A percentile compares a stretch with the other conserved stretches of the same genome.
These are phyloP conservation scores for Conidiobolus incongruus DNA, from an alignment of 371 early-diverging fungal species.

Conservation along the genomic window DNA sequence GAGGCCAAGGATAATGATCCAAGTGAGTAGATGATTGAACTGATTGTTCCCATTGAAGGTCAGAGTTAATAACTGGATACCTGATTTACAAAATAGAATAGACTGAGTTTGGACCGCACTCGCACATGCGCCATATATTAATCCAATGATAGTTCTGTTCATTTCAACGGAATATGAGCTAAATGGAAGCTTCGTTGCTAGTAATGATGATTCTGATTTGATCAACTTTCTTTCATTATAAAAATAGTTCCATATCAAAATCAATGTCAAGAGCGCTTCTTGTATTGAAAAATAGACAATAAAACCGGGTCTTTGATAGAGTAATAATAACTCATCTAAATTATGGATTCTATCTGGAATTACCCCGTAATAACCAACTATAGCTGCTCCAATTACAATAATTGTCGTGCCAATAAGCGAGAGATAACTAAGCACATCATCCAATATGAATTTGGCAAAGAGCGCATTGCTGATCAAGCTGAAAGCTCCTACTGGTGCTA, in stretches of 20 bases:
- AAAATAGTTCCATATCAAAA: conserved; percentile 22
- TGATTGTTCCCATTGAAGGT: conserved; percentile 37
- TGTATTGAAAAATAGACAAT: conserved; percentile 40
- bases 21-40: conserved; percentile 38
- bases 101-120: conserved; percentile 56
- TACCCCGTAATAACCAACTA: conserved; percentile 51
- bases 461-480: conserved; percentile 55
- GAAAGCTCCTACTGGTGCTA: conserved; percentile 61
- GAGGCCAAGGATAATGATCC: conserved; percentile 39
- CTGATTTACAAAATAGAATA: conserved; percentile 57
- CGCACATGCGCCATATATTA: conserved; percentile 37
- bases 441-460: conserved; percentile 38
- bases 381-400: conserved; percentile 38
- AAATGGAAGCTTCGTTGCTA: conserved; percentile 5
- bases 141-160: conserved; percentile 14
- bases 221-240: conserved; percentile 18
- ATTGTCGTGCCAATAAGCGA: conserved; percentile 43
- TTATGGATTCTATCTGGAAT: conserved; percentile 47
- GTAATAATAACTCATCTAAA: conserved; percentile 37
- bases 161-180: conserved; percentile 5
- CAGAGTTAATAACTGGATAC: conserved; percentile 41
- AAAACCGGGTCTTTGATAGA: conserved; percentile 46
- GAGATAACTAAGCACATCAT: conserved; percentile 31
- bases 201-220: no score
- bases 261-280: conserved; percentile 20